Conservation (phyloP, 495 filamentous ascomycete species). For the Talaromyces liani region DNA sequence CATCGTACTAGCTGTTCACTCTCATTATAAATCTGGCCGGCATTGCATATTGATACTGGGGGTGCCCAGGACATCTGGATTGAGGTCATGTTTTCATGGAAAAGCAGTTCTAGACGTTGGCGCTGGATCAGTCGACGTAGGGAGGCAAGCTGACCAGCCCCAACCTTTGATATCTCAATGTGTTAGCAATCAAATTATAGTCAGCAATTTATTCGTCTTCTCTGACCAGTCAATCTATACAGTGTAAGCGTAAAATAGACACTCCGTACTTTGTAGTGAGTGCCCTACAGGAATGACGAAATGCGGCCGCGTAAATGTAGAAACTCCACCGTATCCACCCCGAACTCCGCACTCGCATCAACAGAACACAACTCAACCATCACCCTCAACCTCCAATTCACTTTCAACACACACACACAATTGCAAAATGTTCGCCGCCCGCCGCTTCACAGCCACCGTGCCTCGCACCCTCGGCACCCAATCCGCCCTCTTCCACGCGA, state of each 20-base stretch:
- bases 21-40: neutral
- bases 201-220: too few species aligned
- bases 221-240: too few species aligned
- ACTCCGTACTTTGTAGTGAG: too few species aligned
- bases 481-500: conserved; percentile 42
- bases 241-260: too few species aligned
- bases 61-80: neutral
- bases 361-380: neutral
- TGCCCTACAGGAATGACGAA: neutral
- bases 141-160: neutral
- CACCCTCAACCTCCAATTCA: neutral
- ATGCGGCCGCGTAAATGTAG: neutral
- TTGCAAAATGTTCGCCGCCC: conserved; percentile 34
- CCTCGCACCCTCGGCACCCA: conserved; percentile 27
- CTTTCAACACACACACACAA: neutral
- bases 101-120: neutral
- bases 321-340: neutral
- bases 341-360: neutral
- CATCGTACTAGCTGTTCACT: neutral
- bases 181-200: neutral
- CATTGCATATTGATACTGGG: neutral
- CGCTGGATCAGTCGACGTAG: neutral
- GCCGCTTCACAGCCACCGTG: conserved; percentile 28
- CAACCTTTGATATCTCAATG: neutral
- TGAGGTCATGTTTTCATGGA: neutral